These are phyloP conservation scores for Botrytis byssoidea DNA, from an alignment of 2,329 filamentous ascomycete species.

Conservation along the genomic window DNA sequence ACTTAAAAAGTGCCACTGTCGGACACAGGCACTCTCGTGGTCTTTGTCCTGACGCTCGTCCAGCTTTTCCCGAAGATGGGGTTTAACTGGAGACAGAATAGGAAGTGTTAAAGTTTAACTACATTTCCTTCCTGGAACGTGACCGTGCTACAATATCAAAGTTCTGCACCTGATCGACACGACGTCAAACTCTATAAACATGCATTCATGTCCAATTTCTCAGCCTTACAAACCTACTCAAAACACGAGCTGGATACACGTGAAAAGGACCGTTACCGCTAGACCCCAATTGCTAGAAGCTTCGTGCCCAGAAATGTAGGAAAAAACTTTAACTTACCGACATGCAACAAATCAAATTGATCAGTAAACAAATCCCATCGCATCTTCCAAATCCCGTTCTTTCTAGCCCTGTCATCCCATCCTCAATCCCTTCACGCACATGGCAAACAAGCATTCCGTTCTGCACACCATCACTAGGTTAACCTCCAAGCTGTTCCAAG, in stretches of 20 bases:
- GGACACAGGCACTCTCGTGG: slow-evolving; percentile 12
- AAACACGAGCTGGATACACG: neutral
- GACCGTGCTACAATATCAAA: neutral
- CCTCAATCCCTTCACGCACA: neutral
- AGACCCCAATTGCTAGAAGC: neutral
- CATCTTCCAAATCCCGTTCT: neutral
- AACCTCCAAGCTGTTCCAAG: neutral
- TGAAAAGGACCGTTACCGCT: neutral
- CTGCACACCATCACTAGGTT: neutral
- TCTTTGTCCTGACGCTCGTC: neutral
- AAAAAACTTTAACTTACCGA: neutral
- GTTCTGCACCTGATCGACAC: neutral
- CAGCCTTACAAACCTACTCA: neutral
- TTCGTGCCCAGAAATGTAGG: neutral
- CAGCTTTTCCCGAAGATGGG: neutral
- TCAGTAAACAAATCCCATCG: neutral
- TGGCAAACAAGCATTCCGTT: slow-evolving; percentile 5
- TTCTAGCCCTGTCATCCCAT: slow-evolving; percentile 1
- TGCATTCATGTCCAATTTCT: neutral
- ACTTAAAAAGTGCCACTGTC: neutral
- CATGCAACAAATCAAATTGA: neutral
- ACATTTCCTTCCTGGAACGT: neutral
- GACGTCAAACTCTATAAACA: neutral
- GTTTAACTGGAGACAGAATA: neutral
- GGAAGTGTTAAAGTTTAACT: neutral